Percentiles rank a stretch among this genome's conserved stretches.
phyloP scores from a whole-genome alignment of 257 asterid genomes.

The Ballota nigra region DNA sequence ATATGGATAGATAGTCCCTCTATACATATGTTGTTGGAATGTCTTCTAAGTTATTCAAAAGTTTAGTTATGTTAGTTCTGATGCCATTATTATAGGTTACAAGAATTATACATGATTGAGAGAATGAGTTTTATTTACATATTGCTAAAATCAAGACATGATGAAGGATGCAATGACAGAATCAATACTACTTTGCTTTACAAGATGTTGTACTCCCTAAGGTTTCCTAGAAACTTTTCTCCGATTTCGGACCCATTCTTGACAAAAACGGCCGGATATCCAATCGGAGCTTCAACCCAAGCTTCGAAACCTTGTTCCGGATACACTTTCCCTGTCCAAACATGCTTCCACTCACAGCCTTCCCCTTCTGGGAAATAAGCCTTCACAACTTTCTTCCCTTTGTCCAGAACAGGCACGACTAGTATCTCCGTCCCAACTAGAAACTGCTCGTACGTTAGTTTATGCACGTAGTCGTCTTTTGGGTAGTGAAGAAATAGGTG shows the following conservation, averaged over 20 bases:
- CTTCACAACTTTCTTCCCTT: conserved; percentile 59
- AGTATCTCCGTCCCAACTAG: conserved; percentile 88
- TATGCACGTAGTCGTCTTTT: conserved; percentile 59
- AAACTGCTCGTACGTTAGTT: conserved; percentile 71
- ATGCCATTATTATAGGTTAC: background rate
- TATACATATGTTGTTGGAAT: background rate
- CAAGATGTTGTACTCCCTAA: conserved; percentile 44
- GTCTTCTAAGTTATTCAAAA: background rate
- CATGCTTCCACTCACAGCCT: conserved; percentile 66
- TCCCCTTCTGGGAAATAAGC: conserved; percentile 81
- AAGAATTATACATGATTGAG: background rate
- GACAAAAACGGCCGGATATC: conserved; percentile 83
- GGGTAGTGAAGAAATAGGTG: conserved; percentile 94
- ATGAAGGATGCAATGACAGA: background rate
- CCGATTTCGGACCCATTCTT: conserved; percentile 76
- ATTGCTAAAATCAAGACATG: background rate
- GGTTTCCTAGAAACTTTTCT: conserved; percentile 59
- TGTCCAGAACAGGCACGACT: conserved; percentile 88
- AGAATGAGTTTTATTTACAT: background rate
- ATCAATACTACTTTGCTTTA: conserved; percentile 25
- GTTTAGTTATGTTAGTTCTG: background rate
- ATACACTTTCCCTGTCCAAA: conserved; percentile 74
- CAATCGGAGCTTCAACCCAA: conserved; percentile 67
- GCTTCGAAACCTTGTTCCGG: conserved; percentile 50
- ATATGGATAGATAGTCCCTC: too few species aligned